Evolutionary conservation across 2,329 filamentous ascomycete species (phyloP).

Genomic region (Colletotrichum ledebouriae): DNA sequence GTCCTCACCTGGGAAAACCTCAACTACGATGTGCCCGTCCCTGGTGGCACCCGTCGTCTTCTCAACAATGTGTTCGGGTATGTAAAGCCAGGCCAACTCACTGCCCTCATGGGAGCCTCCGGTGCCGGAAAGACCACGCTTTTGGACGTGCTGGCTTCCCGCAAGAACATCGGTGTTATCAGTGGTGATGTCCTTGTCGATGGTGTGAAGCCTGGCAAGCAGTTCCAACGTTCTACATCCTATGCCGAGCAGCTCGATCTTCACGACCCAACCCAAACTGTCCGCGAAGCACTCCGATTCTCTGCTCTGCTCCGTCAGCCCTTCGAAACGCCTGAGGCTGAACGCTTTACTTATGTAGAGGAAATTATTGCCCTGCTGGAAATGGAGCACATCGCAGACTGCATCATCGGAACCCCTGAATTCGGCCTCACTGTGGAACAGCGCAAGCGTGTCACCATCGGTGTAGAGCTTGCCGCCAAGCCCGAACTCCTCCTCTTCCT

Average conservation of each 20-base stretch:
- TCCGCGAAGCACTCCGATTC: constrained; percentile 74
- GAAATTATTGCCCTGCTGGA: constrained; percentile 71
- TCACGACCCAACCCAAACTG: constrained; percentile 72
- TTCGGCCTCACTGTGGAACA: constrained; percentile 79
- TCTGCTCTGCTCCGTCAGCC: constrained; percentile 73
- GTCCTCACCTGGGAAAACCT: constrained; percentile 90
- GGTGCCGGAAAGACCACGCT: constrained; percentile 92
- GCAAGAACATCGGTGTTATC: constrained; percentile 74
- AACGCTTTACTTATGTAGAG: constrained; percentile 72
- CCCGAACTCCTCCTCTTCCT: constrained; percentile 82
- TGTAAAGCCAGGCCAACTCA: constrained; percentile 82
- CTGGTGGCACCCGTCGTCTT: constrained; percentile 67
- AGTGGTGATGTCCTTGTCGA: constrained; percentile 70
- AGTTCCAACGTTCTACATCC: constrained; percentile 73
- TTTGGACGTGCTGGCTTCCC: constrained; percentile 77
- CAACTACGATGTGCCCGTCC: constrained; percentile 78
- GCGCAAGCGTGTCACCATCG: constrained; percentile 86
- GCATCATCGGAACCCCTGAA: constrained; percentile 70
- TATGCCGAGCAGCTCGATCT: constrained; percentile 75
- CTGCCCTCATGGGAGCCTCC: constrained; percentile 84
- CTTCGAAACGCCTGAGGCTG: constrained; percentile 63
- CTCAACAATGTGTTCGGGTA: constrained; percentile 74
- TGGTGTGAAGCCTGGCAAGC: constrained; percentile 66
- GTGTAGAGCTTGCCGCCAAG: constrained; percentile 89
- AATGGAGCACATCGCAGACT: constrained; percentile 71